Base-by-base conservation (phyloP, 768 basidiomycete genomes). In the Lepiota venenata region DNA sequence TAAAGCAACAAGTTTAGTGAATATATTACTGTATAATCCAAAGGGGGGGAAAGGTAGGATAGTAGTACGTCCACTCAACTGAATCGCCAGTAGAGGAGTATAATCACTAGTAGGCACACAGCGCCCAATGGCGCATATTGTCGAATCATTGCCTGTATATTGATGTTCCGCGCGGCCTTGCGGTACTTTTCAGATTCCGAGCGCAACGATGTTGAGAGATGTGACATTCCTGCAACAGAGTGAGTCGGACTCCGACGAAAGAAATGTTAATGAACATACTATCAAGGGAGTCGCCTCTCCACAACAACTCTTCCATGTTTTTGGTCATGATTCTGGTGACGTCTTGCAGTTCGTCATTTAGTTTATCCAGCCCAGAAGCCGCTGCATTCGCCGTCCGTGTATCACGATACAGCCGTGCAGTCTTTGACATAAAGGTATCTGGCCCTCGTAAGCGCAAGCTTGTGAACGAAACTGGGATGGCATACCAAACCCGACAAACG, bases 391-490 rank as follows among this genome's bases (percentile, higher is more conserved):
- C 89, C 45, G 92, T 91, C 60, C 95, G 82, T 43, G 95, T 93
- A 69, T 99, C 97, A 60, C 85, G 85, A 70, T 99, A 99, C 41
- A 98, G 77, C 46, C 96, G 84, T 3, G 95, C 91, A 2, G 97
- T 98, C 71, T 97, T 98, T 40, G 91, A 91, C 87, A 99, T 99
- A 72, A 99, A 99, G 0, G 96, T 98, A 66, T 99, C 97, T 98
- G 58, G 2, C 18, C 20, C 4, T 32, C 6, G 39, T 61, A 11
- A 63, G 52, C 46, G 43, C 44, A 39, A 47, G 50, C 29, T 21
- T 22, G 21, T 14, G 16, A 32, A 20, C 9, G 10, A 37, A 21
- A 15, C 20, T 2, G 14, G 21, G 18, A 18, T 41, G 20, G 75
- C 91, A 60, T 63, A 95, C 94, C 94, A 63, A 99, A 99, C 44